Conservation (phyloP, 371 early-diverging fungal species). For the Dichotomocladium elegans region DNA sequence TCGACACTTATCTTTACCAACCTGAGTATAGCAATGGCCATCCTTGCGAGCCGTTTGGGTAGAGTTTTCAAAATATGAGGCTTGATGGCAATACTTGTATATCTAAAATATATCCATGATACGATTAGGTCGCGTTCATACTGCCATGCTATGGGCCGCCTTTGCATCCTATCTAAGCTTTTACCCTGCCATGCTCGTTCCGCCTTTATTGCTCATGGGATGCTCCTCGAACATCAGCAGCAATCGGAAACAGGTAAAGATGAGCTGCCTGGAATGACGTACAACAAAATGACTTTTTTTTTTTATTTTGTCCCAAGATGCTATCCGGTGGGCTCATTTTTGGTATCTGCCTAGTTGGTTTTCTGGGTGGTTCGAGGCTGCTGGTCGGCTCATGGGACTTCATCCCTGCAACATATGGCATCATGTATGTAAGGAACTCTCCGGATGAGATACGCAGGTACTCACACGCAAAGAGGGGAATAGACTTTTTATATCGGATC, state of each 20-base stretch:
- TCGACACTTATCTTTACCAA: slow-evolving; percentile 77
- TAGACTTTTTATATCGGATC: slow-evolving; percentile 63
- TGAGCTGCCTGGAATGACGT: too few relatives aligned
- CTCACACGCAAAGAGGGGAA: background rate
- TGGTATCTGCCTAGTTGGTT: slow-evolving; percentile 9
- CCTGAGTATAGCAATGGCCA: slow-evolving; percentile 60
- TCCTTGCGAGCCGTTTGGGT: slow-evolving; percentile 67
- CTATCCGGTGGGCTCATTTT: background rate
- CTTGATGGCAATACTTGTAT: background rate
- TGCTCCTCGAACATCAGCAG: too few relatives aligned
- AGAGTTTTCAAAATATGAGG: background rate
- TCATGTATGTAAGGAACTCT: slow-evolving; percentile 53
- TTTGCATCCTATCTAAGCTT: slow-evolving; percentile 76
- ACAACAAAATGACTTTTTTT: too few relatives aligned
- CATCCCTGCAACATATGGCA: slow-evolving; percentile 68
- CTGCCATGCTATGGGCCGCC: slow-evolving; percentile 67
- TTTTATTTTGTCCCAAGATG: background rate
- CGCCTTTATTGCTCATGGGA: slow-evolving; percentile 59
- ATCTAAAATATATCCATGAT: background rate
- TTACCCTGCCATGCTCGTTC: slow-evolving; percentile 79
- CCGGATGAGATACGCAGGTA: background rate
- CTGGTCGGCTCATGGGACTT: slow-evolving; percentile 74
- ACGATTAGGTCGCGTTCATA: slow-evolving; percentile 8
- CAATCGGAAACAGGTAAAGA: too few relatives aligned
- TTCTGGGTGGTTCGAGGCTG: slow-evolving; percentile 56